A percentile compares a stretch with the other conserved stretches of the same genome.
These are phyloP conservation scores for Hyphopichia buzzinii DNA, from an alignment of 1,139 yeast species.

Conservation along the genomic window DNA sequence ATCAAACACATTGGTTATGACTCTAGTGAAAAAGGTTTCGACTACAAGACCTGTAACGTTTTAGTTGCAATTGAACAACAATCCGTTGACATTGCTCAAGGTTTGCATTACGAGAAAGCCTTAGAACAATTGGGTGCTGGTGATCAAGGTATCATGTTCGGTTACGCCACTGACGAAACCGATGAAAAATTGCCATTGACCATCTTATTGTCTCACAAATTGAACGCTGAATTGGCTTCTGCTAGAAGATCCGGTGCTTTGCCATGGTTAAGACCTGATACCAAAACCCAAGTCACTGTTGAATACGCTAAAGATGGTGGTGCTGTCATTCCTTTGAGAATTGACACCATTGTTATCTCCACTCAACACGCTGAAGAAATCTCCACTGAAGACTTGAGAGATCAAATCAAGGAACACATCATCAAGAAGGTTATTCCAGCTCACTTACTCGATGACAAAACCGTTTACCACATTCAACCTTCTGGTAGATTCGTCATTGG, in stretches of 20 bases:
- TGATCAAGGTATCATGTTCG: constrained; percentile 99
- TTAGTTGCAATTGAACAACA: constrained; percentile 99
- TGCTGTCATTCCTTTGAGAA: constrained; percentile 92
- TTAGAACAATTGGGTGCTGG: constrained; percentile 99
- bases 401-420: constrained; percentile 72
- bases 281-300: constrained; percentile 98
- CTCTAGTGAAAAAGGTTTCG: constrained; percentile 93
- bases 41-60: constrained; percentile 98
- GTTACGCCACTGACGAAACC: constrained; percentile 99
- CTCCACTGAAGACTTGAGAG: constrained; percentile 87
- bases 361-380: constrained; percentile 97
- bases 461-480: constrained; percentile 98
- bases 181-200: constrained; percentile 97
- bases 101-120: constrained; percentile 95
- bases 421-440: constrained; percentile 91
- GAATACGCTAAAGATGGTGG: constrained; percentile 94
- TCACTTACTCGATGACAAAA: constrained; percentile 86
- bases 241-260: constrained; percentile 96
- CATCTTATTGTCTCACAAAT: constrained; percentile 88
- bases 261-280: constrained; percentile 98
- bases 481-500: constrained; percentile 99
- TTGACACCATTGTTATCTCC: constrained; percentile 95
- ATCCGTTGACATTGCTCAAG: constrained; percentile 99
- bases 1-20: constrained; percentile 98
- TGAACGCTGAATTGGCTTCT: constrained; percentile 93